Evolutionary conservation across 371 early-diverging fungal genomes (phyloP).

Genomic region (Mortierella polycephala): DNA sequence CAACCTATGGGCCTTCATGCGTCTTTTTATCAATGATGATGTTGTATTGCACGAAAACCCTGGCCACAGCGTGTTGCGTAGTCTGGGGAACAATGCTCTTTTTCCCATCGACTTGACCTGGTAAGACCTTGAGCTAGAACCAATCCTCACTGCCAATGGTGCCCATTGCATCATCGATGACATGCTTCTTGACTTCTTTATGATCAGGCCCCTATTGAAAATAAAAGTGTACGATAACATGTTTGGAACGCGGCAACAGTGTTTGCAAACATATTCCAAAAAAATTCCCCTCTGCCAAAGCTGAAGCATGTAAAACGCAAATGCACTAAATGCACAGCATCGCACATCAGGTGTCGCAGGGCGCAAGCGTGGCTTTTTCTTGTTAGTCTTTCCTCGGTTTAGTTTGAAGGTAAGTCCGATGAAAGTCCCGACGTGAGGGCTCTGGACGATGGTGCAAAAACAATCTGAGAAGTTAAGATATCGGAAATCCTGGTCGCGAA

Average conservation of each 20-base stretch:
- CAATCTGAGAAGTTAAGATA: no score
- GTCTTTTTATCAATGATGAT: neutral
- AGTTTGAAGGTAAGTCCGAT: no score
- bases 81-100: neutral
- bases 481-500: no score
- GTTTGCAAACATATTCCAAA: conserved; percentile 3
- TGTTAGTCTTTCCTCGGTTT: conserved; percentile 14
- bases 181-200: no score
- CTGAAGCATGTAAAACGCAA: conserved; percentile 24
- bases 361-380: conserved; percentile 3
- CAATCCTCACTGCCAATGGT: no score
- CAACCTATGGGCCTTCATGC: conserved; percentile 12
- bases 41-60: neutral
- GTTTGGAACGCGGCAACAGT: no score
- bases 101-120: neutral
- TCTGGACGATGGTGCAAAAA: no score
- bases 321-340: conserved; percentile 20
- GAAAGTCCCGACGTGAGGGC: no score
- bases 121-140: no score
- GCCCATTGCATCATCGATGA: no score
- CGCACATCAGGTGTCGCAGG: conserved; percentile 20
- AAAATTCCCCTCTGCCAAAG: conserved; percentile 20
- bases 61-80: neutral
- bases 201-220: no score
- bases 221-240: no score